These are phyloP conservation scores for Claviceps capensis DNA, from an alignment of 2,329 filamentous ascomycete species.

Conservation along the genomic window DNA sequence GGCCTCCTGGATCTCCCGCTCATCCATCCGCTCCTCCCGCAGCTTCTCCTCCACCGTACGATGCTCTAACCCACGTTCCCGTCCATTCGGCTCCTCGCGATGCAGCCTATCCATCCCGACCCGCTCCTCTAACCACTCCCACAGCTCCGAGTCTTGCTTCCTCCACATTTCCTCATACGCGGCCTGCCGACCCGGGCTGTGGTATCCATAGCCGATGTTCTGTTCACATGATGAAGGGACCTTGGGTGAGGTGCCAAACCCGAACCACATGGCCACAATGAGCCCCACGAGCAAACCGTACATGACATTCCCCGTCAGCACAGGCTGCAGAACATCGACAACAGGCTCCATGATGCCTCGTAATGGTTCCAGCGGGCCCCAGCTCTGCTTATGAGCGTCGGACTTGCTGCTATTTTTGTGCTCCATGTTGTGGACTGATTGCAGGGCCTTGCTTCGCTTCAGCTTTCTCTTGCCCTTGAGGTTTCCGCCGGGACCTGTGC, in stretches of 20 bases:
- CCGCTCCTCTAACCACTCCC: constrained; percentile 86
- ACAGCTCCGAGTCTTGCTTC: constrained; percentile 73
- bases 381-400: constrained; percentile 35
- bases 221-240: constrained; percentile 23
- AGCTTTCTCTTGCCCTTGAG: constrained; percentile 50
- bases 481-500: constrained; percentile 29
- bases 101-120: constrained; percentile 54
- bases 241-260: constrained; percentile 37
- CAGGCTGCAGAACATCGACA: constrained; percentile 51
- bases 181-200: constrained; percentile 51
- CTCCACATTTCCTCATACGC: constrained; percentile 93
- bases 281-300: constrained; percentile 62
- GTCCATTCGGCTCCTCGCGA: constrained; percentile 18
- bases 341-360: constrained; percentile 57
- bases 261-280: constrained; percentile 62
- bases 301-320: constrained; percentile 65
- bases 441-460: constrained; percentile 35
- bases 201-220: constrained; percentile 16
- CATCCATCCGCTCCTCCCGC: constrained; percentile 48
- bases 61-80: constrained; percentile 38
- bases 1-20: constrained; percentile 63
- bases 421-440: constrained; percentile 28
- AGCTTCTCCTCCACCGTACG: constrained; percentile 47
- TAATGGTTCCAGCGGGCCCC: constrained; percentile 73
- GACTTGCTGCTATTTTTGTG: constrained; percentile 27